Base-by-base conservation (phyloP, 208 protist species). In the Phytomonas francai region DNA sequence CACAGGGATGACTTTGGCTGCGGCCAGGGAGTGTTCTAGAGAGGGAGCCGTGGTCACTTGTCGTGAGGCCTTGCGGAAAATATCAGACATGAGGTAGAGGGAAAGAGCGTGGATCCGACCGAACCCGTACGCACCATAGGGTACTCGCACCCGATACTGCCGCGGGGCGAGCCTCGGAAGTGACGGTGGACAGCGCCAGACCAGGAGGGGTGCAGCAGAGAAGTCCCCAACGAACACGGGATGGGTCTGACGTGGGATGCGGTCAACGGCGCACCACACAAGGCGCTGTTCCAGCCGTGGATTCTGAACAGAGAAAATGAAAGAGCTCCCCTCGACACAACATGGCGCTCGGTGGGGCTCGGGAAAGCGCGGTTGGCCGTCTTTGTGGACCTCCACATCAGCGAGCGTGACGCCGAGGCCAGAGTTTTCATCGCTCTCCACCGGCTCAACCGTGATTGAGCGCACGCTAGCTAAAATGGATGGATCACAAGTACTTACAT, bases 211-310 rank as follows among this genome's bases (percentile, higher is more conserved):
- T 27, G 83, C 80, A 5, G 74, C 60, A 12, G 68, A 73, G 11
- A 65, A 42, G 19, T 63, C 62, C 28, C 78, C 71, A 5, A 58
- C 62, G 54, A 76, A 68, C 30, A 69, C 71, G 0, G 82, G 73
- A 4, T 76, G 42, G 12, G 67, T 62, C 27, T 91, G 67, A 16
- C 73, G 71, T 39, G 73, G 31, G 34, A 73, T 65, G 4, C 68
- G 32, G 67, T 83, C 81, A 0, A 95, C 79, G 56, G 79, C 80
- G 67, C 84, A 91, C 89, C 89, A 95, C 34, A 92, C 89, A 19
- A 79, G 84, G 33, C 60, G 59, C 73, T 77, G 64, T 58, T 81
- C 73, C 49, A 88, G 71, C 6, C 86, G 76, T 7, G 84, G 85
- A 63, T 95, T 95, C 8, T 79, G 58, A 16, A 92, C 77, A 4